Conservation (phyloP, 139 green algal species). For the Dunaliella primolecta region DNA sequence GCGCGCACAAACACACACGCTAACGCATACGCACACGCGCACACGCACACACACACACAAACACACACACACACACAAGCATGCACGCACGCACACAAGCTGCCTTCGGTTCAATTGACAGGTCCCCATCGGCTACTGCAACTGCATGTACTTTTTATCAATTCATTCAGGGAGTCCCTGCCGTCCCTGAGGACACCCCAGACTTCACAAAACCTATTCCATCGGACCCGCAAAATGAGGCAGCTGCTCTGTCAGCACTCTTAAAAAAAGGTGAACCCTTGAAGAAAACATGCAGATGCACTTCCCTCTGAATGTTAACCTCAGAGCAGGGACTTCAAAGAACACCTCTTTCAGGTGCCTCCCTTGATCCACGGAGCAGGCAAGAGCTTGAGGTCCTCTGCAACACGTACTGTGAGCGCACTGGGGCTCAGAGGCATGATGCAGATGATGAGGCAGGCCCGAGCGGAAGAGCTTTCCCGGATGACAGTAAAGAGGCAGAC, state of each 20-base stretch:
- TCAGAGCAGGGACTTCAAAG: background rate
- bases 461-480: background rate
- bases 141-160: background rate
- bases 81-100: background rate
- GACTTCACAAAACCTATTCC: constrained; percentile 45
- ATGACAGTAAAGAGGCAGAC: background rate
- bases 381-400: background rate
- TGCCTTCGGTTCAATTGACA: background rate
- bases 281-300: constrained; percentile 7
- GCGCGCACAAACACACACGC: constrained; percentile 2
- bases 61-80: constrained; percentile 5
- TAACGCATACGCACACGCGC: background rate
- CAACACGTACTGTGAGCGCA: background rate
- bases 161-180: background rate
- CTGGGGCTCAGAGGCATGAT: background rate
- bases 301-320: background rate
- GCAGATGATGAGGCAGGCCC: background rate
- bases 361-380: background rate
- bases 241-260: constrained; percentile 59
- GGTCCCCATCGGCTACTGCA: background rate
- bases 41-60: constrained; percentile 10
- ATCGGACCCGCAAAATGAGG: constrained; percentile 65
- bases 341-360: background rate
- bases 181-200: too few species aligned
- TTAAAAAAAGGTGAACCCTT: constrained; percentile 24